Conservation (phyloP, 768 basidiomycete genomes). For the Lenzites betulinus region DNA sequence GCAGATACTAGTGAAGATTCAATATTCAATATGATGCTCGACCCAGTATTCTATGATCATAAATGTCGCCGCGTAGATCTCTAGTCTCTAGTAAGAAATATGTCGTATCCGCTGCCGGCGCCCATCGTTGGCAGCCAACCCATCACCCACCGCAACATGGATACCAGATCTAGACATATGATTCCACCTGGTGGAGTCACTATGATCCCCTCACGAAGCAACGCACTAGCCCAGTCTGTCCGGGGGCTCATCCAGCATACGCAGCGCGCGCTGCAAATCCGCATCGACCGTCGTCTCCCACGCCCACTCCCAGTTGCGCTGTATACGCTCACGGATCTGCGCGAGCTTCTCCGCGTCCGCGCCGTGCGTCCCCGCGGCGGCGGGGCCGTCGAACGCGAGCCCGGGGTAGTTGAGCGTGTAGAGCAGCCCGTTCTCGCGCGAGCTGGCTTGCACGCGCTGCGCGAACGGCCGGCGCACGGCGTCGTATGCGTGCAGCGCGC, state of each 20-base stretch:
- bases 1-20: too few relatives aligned
- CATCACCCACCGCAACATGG: too few relatives aligned
- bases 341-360: slow-evolving; percentile 35
- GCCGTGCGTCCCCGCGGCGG: slow-evolving; percentile 7
- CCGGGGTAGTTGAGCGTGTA: slow-evolving; percentile 31
- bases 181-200: too few relatives aligned
- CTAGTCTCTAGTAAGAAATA: too few relatives aligned
- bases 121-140: too few relatives aligned
- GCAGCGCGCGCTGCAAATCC: slow-evolving; percentile 41
- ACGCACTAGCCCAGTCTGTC: background rate
- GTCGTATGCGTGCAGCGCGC: slow-evolving; percentile 35
- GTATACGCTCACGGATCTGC: slow-evolving; percentile 43
- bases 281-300: slow-evolving; percentile 53
- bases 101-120: too few relatives aligned
- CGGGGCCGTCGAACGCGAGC: slow-evolving; percentile 19
- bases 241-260: slow-evolving; percentile 24
- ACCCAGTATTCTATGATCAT: too few relatives aligned
- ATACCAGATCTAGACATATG: too few relatives aligned
- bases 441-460: slow-evolving; percentile 26
- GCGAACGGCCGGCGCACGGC: slow-evolving; percentile 34
- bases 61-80: too few relatives aligned
- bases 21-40: too few relatives aligned
- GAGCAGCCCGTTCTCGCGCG: slow-evolving; percentile 32
- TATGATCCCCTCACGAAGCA: too few relatives aligned
- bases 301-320: slow-evolving; percentile 62